These are phyloP conservation scores for Dactylellina cionopaga DNA, from an alignment of 2,329 filamentous ascomycete species.

Conservation along the genomic window DNA sequence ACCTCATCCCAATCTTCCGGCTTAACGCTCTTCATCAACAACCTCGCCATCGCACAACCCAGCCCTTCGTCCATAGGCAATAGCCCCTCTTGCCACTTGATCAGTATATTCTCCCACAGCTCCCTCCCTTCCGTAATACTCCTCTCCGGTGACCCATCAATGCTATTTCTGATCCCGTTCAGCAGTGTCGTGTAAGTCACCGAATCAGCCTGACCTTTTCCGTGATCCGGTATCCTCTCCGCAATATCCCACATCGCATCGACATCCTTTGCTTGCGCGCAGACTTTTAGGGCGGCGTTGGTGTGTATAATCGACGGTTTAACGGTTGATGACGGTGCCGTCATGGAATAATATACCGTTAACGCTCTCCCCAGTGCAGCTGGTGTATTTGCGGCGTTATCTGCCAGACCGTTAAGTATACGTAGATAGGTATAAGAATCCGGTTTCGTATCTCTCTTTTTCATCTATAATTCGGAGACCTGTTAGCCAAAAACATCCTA, in stretches of 20 bases:
- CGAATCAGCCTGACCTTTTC: slow-evolving; percentile 72
- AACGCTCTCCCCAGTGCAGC: slow-evolving; percentile 75
- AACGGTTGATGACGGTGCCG: slow-evolving; percentile 70
- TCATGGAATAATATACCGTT: slow-evolving; percentile 80
- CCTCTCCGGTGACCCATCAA: slow-evolving; percentile 59
- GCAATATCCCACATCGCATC: slow-evolving; percentile 82
- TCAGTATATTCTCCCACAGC: slow-evolving; percentile 82
- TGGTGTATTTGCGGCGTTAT: slow-evolving; percentile 67
- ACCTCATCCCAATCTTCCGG: slow-evolving; percentile 75
- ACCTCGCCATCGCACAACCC: slow-evolving; percentile 80
- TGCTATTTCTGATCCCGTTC: slow-evolving; percentile 73
- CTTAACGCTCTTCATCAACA: slow-evolving; percentile 74
- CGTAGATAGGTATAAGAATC: slow-evolving; percentile 85
- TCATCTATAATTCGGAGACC: slow-evolving; percentile 73
- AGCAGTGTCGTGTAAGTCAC: slow-evolving; percentile 85
- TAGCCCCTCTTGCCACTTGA: slow-evolving; percentile 77
- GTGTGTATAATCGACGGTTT: slow-evolving; percentile 81
- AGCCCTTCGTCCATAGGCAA: slow-evolving; percentile 80
- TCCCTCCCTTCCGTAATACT: slow-evolving; percentile 74
- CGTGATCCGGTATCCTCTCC: slow-evolving; percentile 74
- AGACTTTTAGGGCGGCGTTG: slow-evolving; percentile 88
- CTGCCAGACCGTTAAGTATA: slow-evolving; percentile 78
- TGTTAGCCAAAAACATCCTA: slow-evolving; percentile 18
- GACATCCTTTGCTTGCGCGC: slow-evolving; percentile 76
- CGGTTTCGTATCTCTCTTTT: slow-evolving; percentile 84